Percentiles rank a stretch among this genome's conserved stretches.
These are phyloP conservation scores for Arthroderma sp. DNA, from an alignment of 2,329 filamentous ascomycete species.

Conservation along the genomic window DNA sequence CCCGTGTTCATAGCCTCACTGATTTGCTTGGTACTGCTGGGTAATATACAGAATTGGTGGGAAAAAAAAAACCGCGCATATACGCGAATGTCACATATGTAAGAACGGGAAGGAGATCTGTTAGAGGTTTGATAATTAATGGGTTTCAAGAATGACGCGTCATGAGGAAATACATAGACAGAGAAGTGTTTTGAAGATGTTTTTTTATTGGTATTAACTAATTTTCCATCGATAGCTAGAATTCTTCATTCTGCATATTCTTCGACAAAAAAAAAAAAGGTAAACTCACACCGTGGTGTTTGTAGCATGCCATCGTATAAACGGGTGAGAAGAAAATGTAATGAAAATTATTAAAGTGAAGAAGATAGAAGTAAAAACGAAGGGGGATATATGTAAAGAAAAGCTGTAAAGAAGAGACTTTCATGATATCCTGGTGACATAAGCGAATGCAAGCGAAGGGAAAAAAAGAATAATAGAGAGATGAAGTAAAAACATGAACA, in stretches of 20 bases:
- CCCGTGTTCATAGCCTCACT: background rate
- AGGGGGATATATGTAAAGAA: background rate
- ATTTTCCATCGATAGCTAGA: background rate
- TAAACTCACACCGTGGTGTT: constrained; percentile 5
- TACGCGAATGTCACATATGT: background rate
- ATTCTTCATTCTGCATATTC: background rate
- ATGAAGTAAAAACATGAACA: constrained; percentile 2
- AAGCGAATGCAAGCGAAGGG: background rate
- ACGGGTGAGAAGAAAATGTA: background rate
- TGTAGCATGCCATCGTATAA: background rate
- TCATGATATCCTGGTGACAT: background rate
- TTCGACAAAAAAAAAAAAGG: constrained; percentile 2
- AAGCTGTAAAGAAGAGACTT: background rate
- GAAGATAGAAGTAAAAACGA: background rate
- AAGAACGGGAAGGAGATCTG: background rate
- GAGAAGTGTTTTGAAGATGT: background rate
- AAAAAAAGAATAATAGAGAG: background rate
- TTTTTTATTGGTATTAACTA: constrained; percentile 2
- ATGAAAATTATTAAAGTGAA: background rate
- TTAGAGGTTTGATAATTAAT: background rate
- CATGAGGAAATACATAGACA: background rate
- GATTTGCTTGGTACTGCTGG: no score
- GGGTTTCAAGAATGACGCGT: background rate
- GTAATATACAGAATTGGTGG: no score
- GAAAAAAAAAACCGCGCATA: no score